These are phyloP conservation scores for Cotoneaster glaucophyllus DNA, from an alignment of 306 rosid genomes.

Conservation along the genomic window DNA sequence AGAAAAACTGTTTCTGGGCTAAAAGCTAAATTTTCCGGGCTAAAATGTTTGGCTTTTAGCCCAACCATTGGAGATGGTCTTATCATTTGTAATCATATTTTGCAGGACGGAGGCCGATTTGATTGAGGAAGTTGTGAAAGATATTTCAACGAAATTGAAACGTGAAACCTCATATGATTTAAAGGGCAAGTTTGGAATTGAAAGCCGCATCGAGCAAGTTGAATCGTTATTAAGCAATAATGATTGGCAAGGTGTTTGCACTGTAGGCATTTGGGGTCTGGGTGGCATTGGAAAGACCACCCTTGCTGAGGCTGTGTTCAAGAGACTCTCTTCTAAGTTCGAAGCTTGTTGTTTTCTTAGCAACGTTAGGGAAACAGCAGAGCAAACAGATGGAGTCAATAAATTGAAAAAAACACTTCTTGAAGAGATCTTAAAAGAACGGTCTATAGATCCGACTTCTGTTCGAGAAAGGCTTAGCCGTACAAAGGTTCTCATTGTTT, in stretches of 20 bases:
- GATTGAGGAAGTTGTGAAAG: neutral
- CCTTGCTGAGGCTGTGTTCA: neutral
- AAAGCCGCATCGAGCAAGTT: neutral
- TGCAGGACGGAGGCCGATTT: slow-evolving; percentile 5
- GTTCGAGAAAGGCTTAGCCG: neutral
- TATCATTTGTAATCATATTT: neutral
- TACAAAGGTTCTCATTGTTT: neutral
- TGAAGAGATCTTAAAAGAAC: neutral
- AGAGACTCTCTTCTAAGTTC: neutral
- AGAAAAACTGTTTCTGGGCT: too few relatives aligned
- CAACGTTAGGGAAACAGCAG: slow-evolving; percentile 5
- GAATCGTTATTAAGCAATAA: neutral
- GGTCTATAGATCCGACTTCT: neutral
- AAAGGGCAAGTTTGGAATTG: slow-evolving; percentile 6
- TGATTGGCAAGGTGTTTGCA: neutral
- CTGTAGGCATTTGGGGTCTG: slow-evolving; percentile 25
- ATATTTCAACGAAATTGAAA: neutral
- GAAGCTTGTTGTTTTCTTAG: neutral
- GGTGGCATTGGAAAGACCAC: slow-evolving; percentile 5
- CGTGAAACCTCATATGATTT: neutral
- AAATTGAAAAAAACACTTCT: neutral
- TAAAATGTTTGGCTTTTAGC: too few relatives aligned
- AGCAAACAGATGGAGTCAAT: neutral
- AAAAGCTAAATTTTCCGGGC: too few relatives aligned
- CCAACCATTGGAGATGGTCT: too few relatives aligned